Conservation (phyloP, 192 early-diverging fungal species). For the Linnemannia hyalina region DNA sequence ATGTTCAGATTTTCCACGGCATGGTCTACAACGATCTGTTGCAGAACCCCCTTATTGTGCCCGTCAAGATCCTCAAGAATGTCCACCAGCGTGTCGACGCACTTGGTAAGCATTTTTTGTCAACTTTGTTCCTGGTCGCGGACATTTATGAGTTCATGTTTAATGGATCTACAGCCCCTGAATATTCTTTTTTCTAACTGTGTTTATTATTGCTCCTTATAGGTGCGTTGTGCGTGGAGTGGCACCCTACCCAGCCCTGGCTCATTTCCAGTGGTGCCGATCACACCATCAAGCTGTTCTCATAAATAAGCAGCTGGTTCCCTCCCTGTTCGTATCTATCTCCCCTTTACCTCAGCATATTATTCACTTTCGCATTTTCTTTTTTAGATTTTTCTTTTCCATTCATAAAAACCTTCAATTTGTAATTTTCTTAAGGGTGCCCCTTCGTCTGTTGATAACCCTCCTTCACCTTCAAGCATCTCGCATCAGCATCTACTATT, state of each 20-base stretch:
- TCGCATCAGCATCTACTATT: neutral
- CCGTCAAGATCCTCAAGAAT: constrained; percentile 93
- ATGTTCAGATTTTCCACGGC: constrained; percentile 96
- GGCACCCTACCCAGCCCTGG: constrained; percentile 99
- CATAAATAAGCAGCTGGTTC: constrained; percentile 10
- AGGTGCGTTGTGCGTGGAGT: constrained; percentile 87
- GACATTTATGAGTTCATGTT: neutral
- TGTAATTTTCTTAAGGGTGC: constrained; percentile 3
- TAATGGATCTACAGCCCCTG: neutral
- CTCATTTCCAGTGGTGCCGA: constrained; percentile 94
- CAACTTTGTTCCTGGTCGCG: neutral
- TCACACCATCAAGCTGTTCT: constrained; percentile 85
- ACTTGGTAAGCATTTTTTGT: constrained; percentile 66
- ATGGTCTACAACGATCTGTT: constrained; percentile 98
- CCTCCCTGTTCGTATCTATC: neutral
- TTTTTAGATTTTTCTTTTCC: neutral
- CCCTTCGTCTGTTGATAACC: neutral
- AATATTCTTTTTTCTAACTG: constrained; percentile 1
- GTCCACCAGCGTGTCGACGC: constrained; percentile 79
- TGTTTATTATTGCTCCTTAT: constrained; percentile 7
- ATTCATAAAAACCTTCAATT: constrained; percentile 7
- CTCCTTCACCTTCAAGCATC: neutral
- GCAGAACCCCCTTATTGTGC: constrained; percentile 97
- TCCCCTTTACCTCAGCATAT: constrained; percentile 5
- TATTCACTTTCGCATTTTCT: constrained; percentile 10